Percentiles rank a stretch among this genome's conserved stretches.
phyloP scores from a whole-genome alignment of 2,329 filamentous ascomycete species.

The Phaeosphaeria sp. region DNA sequence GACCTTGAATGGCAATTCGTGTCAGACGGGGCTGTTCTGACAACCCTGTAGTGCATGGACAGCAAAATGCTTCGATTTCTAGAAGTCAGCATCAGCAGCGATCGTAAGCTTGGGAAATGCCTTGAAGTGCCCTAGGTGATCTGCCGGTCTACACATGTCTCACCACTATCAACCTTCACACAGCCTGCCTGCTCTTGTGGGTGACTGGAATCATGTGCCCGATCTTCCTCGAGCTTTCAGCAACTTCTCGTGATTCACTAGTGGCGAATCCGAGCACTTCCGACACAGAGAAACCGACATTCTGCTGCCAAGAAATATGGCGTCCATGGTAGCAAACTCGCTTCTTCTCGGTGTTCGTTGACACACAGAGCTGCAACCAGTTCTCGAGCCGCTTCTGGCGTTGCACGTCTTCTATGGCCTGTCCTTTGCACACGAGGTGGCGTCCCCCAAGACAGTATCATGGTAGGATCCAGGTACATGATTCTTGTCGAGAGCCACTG shows the following conservation, averaged over 20 bases:
- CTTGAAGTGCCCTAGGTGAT: not conserved
- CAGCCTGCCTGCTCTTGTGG: not conserved
- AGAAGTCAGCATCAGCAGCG: conserved; percentile 5
- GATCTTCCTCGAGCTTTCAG: not conserved
- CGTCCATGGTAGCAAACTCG: not conserved
- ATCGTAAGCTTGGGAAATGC: not conserved
- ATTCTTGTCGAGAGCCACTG: not conserved
- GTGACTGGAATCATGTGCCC: not conserved
- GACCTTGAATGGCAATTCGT: conserved; percentile 8
- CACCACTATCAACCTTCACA: not conserved
- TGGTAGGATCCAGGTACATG: not conserved
- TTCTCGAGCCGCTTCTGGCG: not conserved
- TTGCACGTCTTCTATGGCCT: not conserved
- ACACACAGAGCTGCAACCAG: not conserved
- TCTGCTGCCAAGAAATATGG: not conserved
- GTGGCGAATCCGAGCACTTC: not conserved
- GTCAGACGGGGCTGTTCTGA: conserved; percentile 4
- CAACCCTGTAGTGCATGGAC: not conserved
- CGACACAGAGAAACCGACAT: not conserved
- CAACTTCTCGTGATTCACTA: not conserved
- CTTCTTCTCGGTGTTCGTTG: not conserved
- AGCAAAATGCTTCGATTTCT: not conserved
- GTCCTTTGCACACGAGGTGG: not conserved
- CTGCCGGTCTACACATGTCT: not conserved
- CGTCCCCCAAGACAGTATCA: not conserved